Evolutionary conservation across 805 yeast genomes (phyloP).

Genomic region (Saturnispora serradocipensis): DNA sequence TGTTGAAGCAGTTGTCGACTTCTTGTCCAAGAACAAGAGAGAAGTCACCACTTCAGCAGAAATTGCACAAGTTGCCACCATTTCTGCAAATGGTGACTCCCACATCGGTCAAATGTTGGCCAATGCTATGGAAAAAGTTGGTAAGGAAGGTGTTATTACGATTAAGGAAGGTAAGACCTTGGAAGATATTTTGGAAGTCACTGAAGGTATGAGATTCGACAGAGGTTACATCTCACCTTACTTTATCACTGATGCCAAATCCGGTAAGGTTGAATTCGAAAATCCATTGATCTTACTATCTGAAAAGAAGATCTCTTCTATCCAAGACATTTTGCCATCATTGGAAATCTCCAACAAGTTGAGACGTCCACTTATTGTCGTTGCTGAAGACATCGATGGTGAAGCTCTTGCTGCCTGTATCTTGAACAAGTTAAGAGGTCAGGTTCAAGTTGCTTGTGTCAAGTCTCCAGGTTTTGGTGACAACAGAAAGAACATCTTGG

Average conservation of each 20-base stretch:
- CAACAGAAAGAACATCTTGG: slow-evolving; percentile 92
- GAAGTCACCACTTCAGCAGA: slow-evolving; percentile 91
- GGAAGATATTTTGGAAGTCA: slow-evolving; percentile 92
- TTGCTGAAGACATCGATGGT: slow-evolving; percentile 96
- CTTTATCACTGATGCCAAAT: slow-evolving; percentile 88
- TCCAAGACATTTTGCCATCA: slow-evolving; percentile 88
- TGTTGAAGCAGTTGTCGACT: slow-evolving; percentile 84
- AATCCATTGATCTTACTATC: slow-evolving; percentile 81
- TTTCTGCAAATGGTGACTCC: slow-evolving; percentile 91
- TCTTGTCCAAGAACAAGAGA: slow-evolving; percentile 75
- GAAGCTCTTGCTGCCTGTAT: slow-evolving; percentile 98
- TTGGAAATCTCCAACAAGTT: slow-evolving; percentile 86
- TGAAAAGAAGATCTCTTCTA: slow-evolving; percentile 86
- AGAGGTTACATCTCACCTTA: slow-evolving; percentile 96
- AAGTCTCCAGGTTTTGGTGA: slow-evolving; percentile 99
- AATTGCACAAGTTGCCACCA: slow-evolving; percentile 96
- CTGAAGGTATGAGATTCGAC: slow-evolving; percentile 97
- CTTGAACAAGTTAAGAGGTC: slow-evolving; percentile 94
- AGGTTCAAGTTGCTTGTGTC: slow-evolving; percentile 94
- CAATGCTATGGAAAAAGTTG: slow-evolving; percentile 96
- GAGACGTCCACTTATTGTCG: slow-evolving; percentile 85
- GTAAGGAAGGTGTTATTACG: slow-evolving; percentile 98
- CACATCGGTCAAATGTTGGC: slow-evolving; percentile 90
- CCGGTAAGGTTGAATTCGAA: slow-evolving; percentile 90
- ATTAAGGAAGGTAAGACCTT: slow-evolving; percentile 95